Conservation (phyloP, 2,329 filamentous ascomycete genomes). For the Neofusicoccum laricinum region DNA sequence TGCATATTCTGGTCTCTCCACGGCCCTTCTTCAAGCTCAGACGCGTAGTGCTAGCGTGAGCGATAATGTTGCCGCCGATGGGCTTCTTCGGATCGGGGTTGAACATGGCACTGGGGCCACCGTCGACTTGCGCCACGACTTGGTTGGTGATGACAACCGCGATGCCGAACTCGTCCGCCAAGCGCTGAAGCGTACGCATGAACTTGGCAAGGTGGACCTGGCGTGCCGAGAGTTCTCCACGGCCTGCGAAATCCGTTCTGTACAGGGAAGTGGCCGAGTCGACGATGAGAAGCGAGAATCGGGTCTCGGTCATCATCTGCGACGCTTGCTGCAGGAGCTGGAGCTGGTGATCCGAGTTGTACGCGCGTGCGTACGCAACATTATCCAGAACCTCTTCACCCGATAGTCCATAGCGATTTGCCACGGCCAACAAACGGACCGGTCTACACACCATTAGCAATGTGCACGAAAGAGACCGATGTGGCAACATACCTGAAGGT, state of each 20-base stretch:
- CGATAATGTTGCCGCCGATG: conserved; percentile 98
- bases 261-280: conserved; percentile 96
- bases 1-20: conserved; percentile 93
- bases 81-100: conserved; percentile 99
- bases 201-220: conserved; percentile 89
- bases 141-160: conserved; percentile 99
- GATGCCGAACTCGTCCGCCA: conserved; percentile 83
- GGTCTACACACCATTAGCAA: conserved; percentile 51
- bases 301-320: conserved; percentile 98
- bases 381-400: conserved; percentile 98
- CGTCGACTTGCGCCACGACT: conserved; percentile 96
- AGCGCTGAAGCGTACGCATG: conserved; percentile 76
- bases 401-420: conserved; percentile 88
- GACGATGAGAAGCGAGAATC: conserved; percentile 92
- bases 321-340: conserved; percentile 92
- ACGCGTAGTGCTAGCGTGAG: conserved; percentile 92
- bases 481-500: conserved; percentile 63
- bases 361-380: conserved; percentile 94
- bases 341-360: conserved; percentile 97
- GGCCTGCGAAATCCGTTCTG: conserved; percentile 93
- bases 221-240: conserved; percentile 90
- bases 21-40: conserved; percentile 94
- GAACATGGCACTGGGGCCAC: conserved; percentile 95
- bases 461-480: background rate
- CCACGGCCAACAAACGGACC: conserved; percentile 84